A percentile compares a stretch with the other conserved stretches of the same genome.
phyloP scores from a whole-genome alignment of 306 rosid genomes.

The Fragaria ananassa region DNA sequence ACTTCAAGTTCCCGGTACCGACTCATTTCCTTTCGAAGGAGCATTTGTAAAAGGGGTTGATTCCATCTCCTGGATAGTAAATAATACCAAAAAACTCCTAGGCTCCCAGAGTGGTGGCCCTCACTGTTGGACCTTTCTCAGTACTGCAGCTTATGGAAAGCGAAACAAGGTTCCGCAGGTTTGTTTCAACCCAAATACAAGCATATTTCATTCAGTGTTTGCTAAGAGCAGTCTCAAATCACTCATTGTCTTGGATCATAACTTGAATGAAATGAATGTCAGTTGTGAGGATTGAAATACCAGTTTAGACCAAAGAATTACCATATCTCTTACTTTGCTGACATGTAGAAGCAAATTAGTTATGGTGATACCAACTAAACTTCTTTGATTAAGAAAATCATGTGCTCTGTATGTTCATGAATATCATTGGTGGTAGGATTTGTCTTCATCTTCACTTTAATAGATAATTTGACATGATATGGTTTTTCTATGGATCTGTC shows the following conservation, averaged over 20 bases:
- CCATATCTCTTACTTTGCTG: neutral
- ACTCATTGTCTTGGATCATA: neutral
- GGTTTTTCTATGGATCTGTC: neutral
- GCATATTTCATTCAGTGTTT: neutral
- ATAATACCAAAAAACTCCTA: slow-evolving; percentile 66
- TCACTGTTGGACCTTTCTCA: slow-evolving; percentile 90
- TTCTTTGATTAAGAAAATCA: neutral
- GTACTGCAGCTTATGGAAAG: slow-evolving; percentile 79
- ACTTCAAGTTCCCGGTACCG: slow-evolving; percentile 49
- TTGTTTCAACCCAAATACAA: slow-evolving; percentile 7
- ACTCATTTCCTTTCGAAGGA: slow-evolving; percentile 74
- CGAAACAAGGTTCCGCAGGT: slow-evolving; percentile 96
- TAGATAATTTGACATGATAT: neutral
- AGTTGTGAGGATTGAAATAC: neutral
- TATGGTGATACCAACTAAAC: neutral
- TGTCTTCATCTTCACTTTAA: neutral
- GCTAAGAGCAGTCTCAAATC: neutral
- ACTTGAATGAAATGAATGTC: neutral
- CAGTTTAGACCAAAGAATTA: slow-evolving; percentile 10
- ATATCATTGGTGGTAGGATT: neutral
- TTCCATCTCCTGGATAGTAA: slow-evolving; percentile 90
- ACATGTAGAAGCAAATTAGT: neutral
- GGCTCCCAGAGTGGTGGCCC: slow-evolving; percentile 53
- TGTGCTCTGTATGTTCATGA: neutral
- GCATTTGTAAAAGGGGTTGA: slow-evolving; percentile 91